phyloP scores from a whole-genome alignment of 1,284 basidiomycete species.

The Austroboletus novae-zelandiae region DNA sequence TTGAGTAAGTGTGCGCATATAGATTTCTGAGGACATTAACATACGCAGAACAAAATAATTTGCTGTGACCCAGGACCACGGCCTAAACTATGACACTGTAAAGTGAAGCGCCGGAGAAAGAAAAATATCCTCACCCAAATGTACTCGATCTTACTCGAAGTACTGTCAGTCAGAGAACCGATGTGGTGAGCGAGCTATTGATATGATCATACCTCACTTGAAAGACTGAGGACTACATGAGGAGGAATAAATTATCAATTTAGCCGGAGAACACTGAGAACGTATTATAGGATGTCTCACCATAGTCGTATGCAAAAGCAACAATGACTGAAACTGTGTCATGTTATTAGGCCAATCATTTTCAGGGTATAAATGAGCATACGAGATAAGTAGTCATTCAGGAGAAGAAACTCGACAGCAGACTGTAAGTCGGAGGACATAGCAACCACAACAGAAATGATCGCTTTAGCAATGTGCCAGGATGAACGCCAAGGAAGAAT shows the following conservation, averaged over 20 bases:
- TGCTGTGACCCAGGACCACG: slow-evolving; percentile 15
- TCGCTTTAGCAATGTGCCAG: too few species aligned
- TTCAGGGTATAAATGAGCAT: neutral
- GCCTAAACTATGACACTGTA: slow-evolving; percentile 3
- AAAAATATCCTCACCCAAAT: slow-evolving; percentile 7
- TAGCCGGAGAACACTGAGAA: too few species aligned
- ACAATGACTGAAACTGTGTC: neutral
- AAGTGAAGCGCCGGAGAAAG: neutral
- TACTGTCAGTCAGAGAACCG: neutral
- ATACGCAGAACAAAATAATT: slow-evolving; percentile 14
- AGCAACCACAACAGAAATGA: neutral
- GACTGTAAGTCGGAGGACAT: neutral
- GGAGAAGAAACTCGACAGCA: neutral
- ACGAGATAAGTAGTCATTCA: neutral
- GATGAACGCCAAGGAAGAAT: too few species aligned
- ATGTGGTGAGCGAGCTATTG: slow-evolving; percentile 3
- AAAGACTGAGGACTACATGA: slow-evolving; percentile 7
- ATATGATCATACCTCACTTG: neutral
- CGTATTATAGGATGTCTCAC: neutral
- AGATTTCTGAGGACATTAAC: too few species aligned
- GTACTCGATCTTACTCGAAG: neutral
- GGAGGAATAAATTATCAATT: neutral
- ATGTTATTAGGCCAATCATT: neutral
- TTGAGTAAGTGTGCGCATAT: neutral
- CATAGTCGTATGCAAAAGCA: neutral